phyloP scores from a whole-genome alignment of 2,329 filamentous ascomycete species.

The Claviceps capensis region DNA sequence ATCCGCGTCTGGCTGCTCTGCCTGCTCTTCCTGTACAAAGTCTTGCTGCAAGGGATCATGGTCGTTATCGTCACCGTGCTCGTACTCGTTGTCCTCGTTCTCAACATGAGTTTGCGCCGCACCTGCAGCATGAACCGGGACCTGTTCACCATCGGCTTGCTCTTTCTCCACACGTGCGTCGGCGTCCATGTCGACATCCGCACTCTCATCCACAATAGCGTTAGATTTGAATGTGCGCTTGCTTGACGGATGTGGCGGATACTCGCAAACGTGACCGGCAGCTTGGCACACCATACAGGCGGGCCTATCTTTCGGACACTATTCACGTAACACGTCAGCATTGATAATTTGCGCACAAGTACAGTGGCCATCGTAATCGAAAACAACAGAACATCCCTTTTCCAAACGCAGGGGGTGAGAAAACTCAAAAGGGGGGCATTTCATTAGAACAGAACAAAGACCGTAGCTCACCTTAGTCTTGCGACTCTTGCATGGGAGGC shows the following conservation, averaged over 20 bases:
- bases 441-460: neutral
- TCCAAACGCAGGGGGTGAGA: too few species aligned
- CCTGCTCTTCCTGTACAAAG: neutral
- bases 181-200: slow-evolving; percentile 6
- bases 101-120: neutral
- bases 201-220: slow-evolving; percentile 6
- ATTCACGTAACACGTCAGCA: slow-evolving; percentile 8
- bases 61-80: slow-evolving; percentile 3
- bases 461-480: slow-evolving; percentile 24
- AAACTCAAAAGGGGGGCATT: too few species aligned
- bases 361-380: neutral
- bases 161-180: slow-evolving; percentile 5
- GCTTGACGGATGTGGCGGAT: slow-evolving; percentile 20
- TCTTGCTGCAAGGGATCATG: slow-evolving; percentile 4
- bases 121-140: neutral
- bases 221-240: slow-evolving; percentile 12
- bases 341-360: neutral
- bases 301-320: slow-evolving; percentile 29
- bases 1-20: slow-evolving; percentile 5
- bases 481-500: slow-evolving; percentile 20
- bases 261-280: slow-evolving; percentile 22
- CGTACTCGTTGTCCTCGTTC: neutral
- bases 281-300: slow-evolving; percentile 24
- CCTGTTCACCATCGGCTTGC: neutral
- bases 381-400: neutral